A percentile compares a stretch with the other conserved stretches of the same genome.
Conservation (phyloP, 371 early-diverging fungal genomes). For the Umbelopsis sp. region DNA sequence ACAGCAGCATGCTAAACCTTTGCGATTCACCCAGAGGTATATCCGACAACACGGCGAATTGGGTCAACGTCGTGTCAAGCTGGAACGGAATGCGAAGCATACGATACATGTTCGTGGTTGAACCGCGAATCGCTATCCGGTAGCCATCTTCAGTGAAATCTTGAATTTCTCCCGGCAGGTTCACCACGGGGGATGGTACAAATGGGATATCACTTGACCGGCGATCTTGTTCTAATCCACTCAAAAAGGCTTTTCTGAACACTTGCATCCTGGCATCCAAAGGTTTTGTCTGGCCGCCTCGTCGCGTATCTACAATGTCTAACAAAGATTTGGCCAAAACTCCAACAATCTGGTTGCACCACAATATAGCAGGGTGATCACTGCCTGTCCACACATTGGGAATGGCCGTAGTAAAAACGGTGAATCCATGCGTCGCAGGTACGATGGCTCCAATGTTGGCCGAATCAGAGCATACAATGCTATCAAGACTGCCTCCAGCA, state of each 20-base stretch:
- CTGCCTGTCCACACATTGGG: conserved; percentile 88
- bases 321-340: conserved; percentile 62
- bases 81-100: conserved; percentile 16
- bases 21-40: conserved; percentile 34
- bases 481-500: conserved; percentile 90
- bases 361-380: conserved; percentile 89
- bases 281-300: conserved; percentile 67
- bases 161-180: neutral
- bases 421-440: conserved; percentile 72
- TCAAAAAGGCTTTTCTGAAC: conserved; percentile 63
- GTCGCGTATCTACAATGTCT: conserved; percentile 70
- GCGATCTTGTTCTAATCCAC: conserved; percentile 57
- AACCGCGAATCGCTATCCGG: neutral
- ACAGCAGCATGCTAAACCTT: conserved; percentile 51
- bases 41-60: conserved; percentile 37
- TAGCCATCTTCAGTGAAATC: neutral
- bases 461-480: conserved; percentile 81
- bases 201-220: conserved; percentile 8
- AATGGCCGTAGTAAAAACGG: conserved; percentile 77
- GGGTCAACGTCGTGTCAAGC: conserved; percentile 2
- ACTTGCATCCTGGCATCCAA: conserved; percentile 65
- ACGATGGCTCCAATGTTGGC: conserved; percentile 77
- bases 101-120: neutral
- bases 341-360: conserved; percentile 89
- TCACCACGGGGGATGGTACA: conserved; percentile 1